Percentiles rank a stretch among this genome's conserved stretches.
Evolutionary conservation across 441 rosid genomes (phyloP).

Genomic region (Pelargonium fulgidum): DNA sequence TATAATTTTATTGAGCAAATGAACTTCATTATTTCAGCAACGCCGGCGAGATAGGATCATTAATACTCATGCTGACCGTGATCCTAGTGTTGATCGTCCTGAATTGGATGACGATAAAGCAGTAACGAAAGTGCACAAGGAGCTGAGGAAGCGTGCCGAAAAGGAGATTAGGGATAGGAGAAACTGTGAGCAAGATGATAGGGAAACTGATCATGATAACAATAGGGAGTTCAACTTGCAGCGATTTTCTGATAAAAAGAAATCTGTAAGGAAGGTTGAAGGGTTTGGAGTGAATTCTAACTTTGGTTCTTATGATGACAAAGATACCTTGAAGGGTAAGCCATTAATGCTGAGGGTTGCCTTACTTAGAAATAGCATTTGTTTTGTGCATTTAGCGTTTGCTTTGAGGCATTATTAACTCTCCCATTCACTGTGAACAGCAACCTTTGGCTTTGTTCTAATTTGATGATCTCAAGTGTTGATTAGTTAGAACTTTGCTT

Average conservation of each 20-base stretch:
- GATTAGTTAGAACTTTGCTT: too few relatives aligned
- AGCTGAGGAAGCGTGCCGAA: conserved; percentile 59
- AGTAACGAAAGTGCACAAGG: conserved; percentile 50
- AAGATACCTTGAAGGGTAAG: conserved; percentile 57
- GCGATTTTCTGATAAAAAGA: conserved; percentile 44
- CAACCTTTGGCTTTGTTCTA: too few relatives aligned
- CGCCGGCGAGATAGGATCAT: conserved; percentile 63
- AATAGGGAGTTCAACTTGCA: conserved; percentile 53
- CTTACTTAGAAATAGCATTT: neutral
- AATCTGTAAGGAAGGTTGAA: conserved; percentile 35
- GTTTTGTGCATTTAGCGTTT: neutral
- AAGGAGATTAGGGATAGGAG: conserved; percentile 60
- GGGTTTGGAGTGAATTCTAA: conserved; percentile 43
- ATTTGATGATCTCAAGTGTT: neutral
- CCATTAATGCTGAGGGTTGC: conserved; percentile 16
- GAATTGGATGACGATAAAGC: conserved; percentile 55
- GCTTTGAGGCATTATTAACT: neutral
- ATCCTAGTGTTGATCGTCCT: conserved; percentile 49
- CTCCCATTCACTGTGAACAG: neutral
- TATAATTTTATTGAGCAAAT: conserved; percentile 24
- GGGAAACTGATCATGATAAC: conserved; percentile 55
- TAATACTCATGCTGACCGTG: conserved; percentile 45
- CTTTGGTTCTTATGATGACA: conserved; percentile 63
- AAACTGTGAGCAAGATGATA: conserved; percentile 40
- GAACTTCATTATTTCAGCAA: conserved; percentile 21